phyloP scores from a whole-genome alignment of 192 early-diverging fungal genomes.

The Chytriomyces hyalinus region DNA sequence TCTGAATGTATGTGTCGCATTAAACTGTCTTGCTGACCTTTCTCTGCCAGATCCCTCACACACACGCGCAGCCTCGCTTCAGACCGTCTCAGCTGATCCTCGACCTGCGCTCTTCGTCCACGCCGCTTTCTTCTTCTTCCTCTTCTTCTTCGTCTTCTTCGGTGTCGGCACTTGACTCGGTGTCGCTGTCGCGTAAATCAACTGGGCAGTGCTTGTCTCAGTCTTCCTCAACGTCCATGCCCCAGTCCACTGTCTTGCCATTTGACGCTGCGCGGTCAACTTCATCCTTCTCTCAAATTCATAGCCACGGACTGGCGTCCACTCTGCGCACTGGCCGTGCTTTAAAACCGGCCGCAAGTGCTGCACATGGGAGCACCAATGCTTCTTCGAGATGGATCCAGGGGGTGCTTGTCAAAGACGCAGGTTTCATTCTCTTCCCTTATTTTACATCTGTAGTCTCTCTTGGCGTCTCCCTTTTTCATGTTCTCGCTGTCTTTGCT shows the following conservation, averaged over 20 bases:
- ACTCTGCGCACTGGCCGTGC: neutral
- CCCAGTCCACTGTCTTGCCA: neutral
- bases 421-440: constrained; percentile 1
- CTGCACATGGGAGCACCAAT: neutral
- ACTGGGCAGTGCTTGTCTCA: neutral
- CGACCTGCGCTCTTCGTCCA: constrained; percentile 14
- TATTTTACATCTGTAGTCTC: neutral
- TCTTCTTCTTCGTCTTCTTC: neutral
- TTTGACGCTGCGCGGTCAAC: neutral
- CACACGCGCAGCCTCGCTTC: neutral
- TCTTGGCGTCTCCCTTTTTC: neutral
- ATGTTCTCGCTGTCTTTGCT: neutral
- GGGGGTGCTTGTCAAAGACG: constrained; percentile 11
- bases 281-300: neutral
- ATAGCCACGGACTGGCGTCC: neutral
- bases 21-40: no score
- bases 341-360: neutral
- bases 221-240: neutral
- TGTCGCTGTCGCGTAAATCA: no score
- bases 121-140: neutral
- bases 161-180: neutral
- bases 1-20: no score
- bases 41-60: neutral
- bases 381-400: constrained; percentile 9
- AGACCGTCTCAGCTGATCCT: constrained; percentile 25